Evolutionary conservation across 345 rosid species (phyloP).

Genomic region (Theobroma cacao): DNA sequence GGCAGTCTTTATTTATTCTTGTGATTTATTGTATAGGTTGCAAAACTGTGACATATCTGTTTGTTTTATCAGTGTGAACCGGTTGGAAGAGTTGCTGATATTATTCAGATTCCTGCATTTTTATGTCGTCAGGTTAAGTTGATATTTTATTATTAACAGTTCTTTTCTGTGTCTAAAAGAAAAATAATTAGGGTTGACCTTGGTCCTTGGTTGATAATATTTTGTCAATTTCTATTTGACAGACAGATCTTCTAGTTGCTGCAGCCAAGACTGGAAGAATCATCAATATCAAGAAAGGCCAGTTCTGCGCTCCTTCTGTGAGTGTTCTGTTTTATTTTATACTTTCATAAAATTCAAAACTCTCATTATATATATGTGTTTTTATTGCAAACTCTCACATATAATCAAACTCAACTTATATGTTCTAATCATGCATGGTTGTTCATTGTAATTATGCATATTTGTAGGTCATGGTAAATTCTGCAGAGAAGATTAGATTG

Average conservation of each 20-base stretch:
- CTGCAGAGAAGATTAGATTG: slow-evolving; percentile 82
- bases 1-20: background rate
- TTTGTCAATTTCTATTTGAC: slow-evolving; percentile 20
- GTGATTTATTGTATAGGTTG: background rate
- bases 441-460: slow-evolving; percentile 12
- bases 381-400: slow-evolving; percentile 1
- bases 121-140: slow-evolving; percentile 85
- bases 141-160: background rate
- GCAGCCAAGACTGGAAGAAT: slow-evolving; percentile 96
- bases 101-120: slow-evolving; percentile 96
- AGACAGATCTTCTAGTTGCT: slow-evolving; percentile 97
- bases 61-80: slow-evolving; percentile 64
- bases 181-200: background rate
- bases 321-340: slow-evolving; percentile 35
- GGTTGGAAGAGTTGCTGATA: slow-evolving; percentile 86
- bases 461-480: slow-evolving; percentile 82
- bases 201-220: background rate
- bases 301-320: slow-evolving; percentile 90
- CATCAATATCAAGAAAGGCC: slow-evolving; percentile 93
- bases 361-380: slow-evolving; percentile 9
- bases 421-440: background rate
- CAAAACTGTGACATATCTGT: background rate
- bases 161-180: background rate
- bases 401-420: background rate
- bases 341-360: background rate